Conservation (phyloP, 768 basidiomycete genomes). For the Tulasnella sp. region DNA sequence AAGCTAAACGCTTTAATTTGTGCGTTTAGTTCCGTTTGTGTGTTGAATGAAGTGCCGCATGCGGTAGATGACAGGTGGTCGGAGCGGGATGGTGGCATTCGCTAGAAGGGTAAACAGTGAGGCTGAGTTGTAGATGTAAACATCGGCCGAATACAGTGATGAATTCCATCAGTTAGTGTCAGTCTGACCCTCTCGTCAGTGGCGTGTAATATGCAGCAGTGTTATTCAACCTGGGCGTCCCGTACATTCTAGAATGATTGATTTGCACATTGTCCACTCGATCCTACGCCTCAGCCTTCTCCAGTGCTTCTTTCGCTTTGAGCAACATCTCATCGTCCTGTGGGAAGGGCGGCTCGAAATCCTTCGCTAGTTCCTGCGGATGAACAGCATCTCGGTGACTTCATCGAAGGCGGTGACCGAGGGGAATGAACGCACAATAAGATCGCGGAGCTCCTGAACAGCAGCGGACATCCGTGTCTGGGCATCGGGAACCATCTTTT, state of each 20-base stretch:
- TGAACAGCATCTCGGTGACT: background rate
- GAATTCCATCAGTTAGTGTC: background rate
- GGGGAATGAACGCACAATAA: slow-evolving; percentile 57
- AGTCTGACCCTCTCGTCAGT: background rate
- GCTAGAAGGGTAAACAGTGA: too few species aligned
- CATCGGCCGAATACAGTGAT: background rate
- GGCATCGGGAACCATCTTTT: slow-evolving; percentile 75
- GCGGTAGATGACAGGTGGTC: too few species aligned
- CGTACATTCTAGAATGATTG: background rate
- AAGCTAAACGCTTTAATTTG: background rate
- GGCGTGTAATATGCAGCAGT: background rate
- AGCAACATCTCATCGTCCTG: slow-evolving; percentile 41
- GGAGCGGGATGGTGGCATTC: too few species aligned
- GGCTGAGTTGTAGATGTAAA: too few species aligned
- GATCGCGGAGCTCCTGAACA: slow-evolving; percentile 57
- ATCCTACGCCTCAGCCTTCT: slow-evolving; percentile 50
- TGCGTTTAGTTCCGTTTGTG: background rate
- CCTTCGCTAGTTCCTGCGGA: background rate
- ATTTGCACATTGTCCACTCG: background rate
- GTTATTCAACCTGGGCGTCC: too few species aligned
- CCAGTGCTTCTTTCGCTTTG: slow-evolving; percentile 58
- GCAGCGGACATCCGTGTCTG: slow-evolving; percentile 58
- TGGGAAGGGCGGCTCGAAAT: background rate
- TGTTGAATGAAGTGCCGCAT: background rate
- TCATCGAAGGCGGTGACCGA: slow-evolving; percentile 12